These are phyloP conservation scores for Nigrospora oryzae DNA, from an alignment of 2,329 filamentous ascomycete species.

Conservation along the genomic window DNA sequence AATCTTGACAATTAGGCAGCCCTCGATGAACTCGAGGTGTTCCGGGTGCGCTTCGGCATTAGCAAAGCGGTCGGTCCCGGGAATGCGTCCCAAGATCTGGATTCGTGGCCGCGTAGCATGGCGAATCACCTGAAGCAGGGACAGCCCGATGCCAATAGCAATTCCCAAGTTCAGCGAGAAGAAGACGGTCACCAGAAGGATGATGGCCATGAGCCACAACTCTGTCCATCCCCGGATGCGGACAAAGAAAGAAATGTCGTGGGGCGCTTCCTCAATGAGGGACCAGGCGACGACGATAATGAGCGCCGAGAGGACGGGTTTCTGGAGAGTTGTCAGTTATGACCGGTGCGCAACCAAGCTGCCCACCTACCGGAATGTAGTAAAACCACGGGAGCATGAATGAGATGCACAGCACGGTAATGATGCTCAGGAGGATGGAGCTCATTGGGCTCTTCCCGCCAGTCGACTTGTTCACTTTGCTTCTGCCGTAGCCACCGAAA, in stretches of 20 bases:
- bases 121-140: slow-evolving; percentile 78
- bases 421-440: slow-evolving; percentile 74
- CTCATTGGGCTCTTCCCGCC: slow-evolving; percentile 92
- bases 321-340: slow-evolving; percentile 38
- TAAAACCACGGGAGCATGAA: slow-evolving; percentile 88
- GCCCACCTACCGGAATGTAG: slow-evolving; percentile 73
- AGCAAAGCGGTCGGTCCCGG: slow-evolving; percentile 74
- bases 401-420: slow-evolving; percentile 72
- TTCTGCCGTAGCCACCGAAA: slow-evolving; percentile 92
- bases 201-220: slow-evolving; percentile 77
- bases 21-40: slow-evolving; percentile 79
- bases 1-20: slow-evolving; percentile 93
- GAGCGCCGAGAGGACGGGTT: slow-evolving; percentile 88
- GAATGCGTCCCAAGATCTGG: slow-evolving; percentile 86
- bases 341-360: slow-evolving; percentile 3
- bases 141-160: slow-evolving; percentile 86
- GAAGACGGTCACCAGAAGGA: slow-evolving; percentile 87
- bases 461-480: slow-evolving; percentile 89
- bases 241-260: slow-evolving; percentile 85
- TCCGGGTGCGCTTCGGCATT: slow-evolving; percentile 71
- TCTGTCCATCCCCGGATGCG: slow-evolving; percentile 81
- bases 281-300: slow-evolving; percentile 94
- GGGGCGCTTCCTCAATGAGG: slow-evolving; percentile 88
- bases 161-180: slow-evolving; percentile 93
- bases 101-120: slow-evolving; percentile 90